A percentile compares a stretch with the other conserved stretches of the same genome.
Conservation (phyloP, 257 asterid species). For the Ilex aquifolium region DNA sequence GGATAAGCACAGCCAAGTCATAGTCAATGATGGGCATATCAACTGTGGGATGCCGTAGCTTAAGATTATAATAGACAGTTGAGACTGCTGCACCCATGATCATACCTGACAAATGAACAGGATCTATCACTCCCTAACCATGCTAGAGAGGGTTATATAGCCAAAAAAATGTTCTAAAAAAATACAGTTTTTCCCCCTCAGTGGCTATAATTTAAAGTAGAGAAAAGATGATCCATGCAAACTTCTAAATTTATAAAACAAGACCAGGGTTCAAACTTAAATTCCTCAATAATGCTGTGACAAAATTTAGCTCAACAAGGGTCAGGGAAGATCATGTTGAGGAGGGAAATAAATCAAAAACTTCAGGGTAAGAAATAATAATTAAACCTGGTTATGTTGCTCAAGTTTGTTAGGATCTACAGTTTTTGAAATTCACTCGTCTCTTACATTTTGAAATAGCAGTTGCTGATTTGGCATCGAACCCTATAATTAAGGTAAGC, state of each 20-base stretch:
- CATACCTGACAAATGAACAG: slow-evolving; percentile 62
- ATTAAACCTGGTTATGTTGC: too few relatives aligned
- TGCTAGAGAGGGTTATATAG: neutral
- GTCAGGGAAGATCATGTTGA: too few relatives aligned
- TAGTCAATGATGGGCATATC: slow-evolving; percentile 94
- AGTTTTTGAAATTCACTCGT: neutral
- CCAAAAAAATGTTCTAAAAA: neutral
- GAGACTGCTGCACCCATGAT: slow-evolving; percentile 96
- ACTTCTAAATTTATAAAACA: too few relatives aligned
- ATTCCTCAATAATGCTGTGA: too few relatives aligned
- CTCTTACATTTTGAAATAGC: slow-evolving; percentile 94
- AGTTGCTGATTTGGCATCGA: slow-evolving; percentile 91
- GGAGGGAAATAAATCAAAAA: too few relatives aligned
- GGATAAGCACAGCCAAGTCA: slow-evolving; percentile 93
- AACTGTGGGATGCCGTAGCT: slow-evolving; percentile 85
- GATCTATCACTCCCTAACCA: neutral
- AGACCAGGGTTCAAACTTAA: too few relatives aligned
- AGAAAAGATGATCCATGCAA: too few relatives aligned
- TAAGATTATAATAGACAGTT: slow-evolving; percentile 88
- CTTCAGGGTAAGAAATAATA: too few relatives aligned
- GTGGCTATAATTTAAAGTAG: neutral
- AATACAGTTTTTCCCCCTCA: neutral
- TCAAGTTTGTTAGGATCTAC: too few relatives aligned
- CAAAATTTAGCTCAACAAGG: too few relatives aligned
- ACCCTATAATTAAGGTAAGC: slow-evolving; percentile 84